phyloP scores from a whole-genome alignment of 2,329 filamentous ascomycete genomes.

The Ophiostoma quercus region DNA sequence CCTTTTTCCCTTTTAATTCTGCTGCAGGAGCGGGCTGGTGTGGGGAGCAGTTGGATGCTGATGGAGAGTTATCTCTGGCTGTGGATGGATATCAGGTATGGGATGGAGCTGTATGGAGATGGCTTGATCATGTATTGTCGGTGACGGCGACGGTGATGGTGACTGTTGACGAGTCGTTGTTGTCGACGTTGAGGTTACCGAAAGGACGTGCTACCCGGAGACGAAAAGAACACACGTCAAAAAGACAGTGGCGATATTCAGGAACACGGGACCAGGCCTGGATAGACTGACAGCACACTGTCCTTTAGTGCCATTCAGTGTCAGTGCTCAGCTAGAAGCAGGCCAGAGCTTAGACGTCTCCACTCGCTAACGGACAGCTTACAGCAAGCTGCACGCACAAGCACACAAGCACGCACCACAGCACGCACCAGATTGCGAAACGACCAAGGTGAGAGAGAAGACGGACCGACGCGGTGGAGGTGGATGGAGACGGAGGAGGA shows the following conservation, averaged over 20 bases:
- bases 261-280: background rate
- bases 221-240: background rate
- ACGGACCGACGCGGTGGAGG: constrained; percentile 15
- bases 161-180: background rate
- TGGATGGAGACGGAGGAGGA: background rate
- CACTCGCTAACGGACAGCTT: constrained; percentile 12
- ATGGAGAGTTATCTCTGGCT: background rate
- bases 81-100: background rate
- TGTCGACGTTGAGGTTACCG: background rate
- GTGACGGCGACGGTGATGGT: too few species aligned
- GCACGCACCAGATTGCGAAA: constrained; percentile 10
- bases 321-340: background rate
- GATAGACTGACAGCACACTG: background rate
- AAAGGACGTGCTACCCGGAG: background rate
- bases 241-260: background rate
- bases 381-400: constrained; percentile 2
- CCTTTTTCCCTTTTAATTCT: constrained; percentile 5
- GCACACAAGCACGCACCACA: too few species aligned
- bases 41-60: background rate
- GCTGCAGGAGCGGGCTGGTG: constrained; percentile 11
- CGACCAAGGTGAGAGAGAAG: constrained; percentile 9
- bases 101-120: background rate
- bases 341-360: background rate
- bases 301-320: background rate
- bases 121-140: background rate